Base-by-base conservation (phyloP, 176 grass and related monocot species). In the Lolium multiflorum region DNA sequence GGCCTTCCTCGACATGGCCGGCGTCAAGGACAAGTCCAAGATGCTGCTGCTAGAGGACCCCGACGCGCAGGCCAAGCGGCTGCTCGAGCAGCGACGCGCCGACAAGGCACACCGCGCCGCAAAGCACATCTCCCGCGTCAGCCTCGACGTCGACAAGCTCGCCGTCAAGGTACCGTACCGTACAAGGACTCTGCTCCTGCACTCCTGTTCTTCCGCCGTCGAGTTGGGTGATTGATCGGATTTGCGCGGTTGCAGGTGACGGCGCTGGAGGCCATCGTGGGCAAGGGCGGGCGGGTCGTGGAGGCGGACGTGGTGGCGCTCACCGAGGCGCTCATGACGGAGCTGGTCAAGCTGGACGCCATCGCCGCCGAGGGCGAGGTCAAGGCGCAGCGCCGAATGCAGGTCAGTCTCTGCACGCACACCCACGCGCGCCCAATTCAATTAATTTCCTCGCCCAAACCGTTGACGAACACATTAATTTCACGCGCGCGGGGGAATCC, bases 1-100 rank as follows among this genome's bases (percentile, higher is more conserved):
- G 78, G 86, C 92, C 37, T 98, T 94, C 70, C 59, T 98, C 46
- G 96, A 98, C 87, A 90, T 87, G 35, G 81, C 84, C 81, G 92
- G 96, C 81, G 91, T 98, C 83, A 98, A 88, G 89, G 96, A 96
- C 86, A 88, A 86, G 14, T 98, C 96, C 44, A 98, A 94, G 90
- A 71, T 98, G 86, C 69, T 94, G 18, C 28, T 96, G 26, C 81
- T 92, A 71, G 93, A 98, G 74, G 96, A 98, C 71, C 89, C 96
- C 12, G 55, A 82, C 8, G 96, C 96, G 28, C 84, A 92, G 86
- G 96, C 93, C 31, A 95, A 82, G 83, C 93, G 96, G 8, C 90
- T 96, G 5, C 77, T 98, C 81, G 88, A 98, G 73, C 64, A 92
- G 81, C 93, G 93, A 11, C 88, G 88, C 57, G 62, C 86, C n/a